Evolutionary conservation across 345 rosid species (phyloP).

Genomic region (Pistacia integerrima): DNA sequence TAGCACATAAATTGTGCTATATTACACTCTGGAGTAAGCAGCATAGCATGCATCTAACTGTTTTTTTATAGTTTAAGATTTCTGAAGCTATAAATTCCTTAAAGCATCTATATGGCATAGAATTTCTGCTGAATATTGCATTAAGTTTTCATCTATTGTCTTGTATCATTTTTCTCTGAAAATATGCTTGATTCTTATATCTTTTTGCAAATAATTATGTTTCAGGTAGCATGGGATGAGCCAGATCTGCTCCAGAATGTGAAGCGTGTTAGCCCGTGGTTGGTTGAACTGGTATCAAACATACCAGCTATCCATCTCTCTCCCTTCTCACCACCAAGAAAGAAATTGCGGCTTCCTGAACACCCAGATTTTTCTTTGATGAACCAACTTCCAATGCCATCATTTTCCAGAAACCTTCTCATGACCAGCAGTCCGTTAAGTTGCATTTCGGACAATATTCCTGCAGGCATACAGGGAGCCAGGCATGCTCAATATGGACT

Average conservation of each 20-base stretch:
- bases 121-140: not conserved
- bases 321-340: slow-evolving; percentile 86
- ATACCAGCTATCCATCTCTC: slow-evolving; percentile 71
- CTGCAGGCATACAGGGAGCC: slow-evolving; percentile 99
- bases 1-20: too few relatives aligned
- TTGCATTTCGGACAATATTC: slow-evolving; percentile 71
- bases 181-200: not conserved
- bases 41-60: not conserved
- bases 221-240: slow-evolving; percentile 98
- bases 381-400: slow-evolving; percentile 57
- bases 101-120: not conserved
- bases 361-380: slow-evolving; percentile 54
- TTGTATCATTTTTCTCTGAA: not conserved
- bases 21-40: not conserved
- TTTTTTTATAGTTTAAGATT: not conserved
- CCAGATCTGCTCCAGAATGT: slow-evolving; percentile 95
- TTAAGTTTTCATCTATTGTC: not conserved
- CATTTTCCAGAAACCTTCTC: slow-evolving; percentile 64
- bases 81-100: not conserved
- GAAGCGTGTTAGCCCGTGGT: slow-evolving; percentile 95
- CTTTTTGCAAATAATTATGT: slow-evolving; percentile 11
- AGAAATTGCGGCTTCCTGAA: slow-evolving; percentile 75
- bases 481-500: slow-evolving; percentile 91
- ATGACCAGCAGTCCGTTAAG: slow-evolving; percentile 60
- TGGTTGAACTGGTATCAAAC: slow-evolving; percentile 81